Conservation (phyloP, 805 yeast species). For the Candida manassasensis region DNA sequence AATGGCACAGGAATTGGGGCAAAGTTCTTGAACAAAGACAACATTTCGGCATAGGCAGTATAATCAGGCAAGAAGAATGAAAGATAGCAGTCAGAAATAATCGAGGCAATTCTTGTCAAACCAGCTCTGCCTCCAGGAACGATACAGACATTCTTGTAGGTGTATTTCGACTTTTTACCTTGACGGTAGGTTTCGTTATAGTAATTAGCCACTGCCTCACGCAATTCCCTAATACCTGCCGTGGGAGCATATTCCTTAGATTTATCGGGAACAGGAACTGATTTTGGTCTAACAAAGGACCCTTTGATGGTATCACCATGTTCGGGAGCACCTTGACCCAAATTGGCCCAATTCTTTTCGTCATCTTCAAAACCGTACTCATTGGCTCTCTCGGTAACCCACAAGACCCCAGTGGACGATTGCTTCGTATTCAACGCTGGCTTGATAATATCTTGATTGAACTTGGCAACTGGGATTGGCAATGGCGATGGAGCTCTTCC, state of each 20-base stretch:
- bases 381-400: constrained; percentile 59
- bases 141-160: constrained; percentile 56
- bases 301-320: constrained; percentile 57
- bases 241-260: constrained; percentile 58
- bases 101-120: constrained; percentile 56
- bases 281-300: constrained; percentile 49
- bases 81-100: constrained; percentile 53
- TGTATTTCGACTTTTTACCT: constrained; percentile 47
- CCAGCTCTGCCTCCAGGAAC: constrained; percentile 68
- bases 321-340: constrained; percentile 65
- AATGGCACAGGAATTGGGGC: constrained; percentile 61
- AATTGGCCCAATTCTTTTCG: constrained; percentile 48
- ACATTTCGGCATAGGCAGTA: constrained; percentile 63
- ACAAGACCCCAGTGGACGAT: constrained; percentile 58
- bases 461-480: constrained; percentile 46
- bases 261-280: constrained; percentile 43
- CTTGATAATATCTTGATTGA: constrained; percentile 41
- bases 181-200: constrained; percentile 53
- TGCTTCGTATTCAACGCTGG: constrained; percentile 58
- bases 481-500: constrained; percentile 43
- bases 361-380: constrained; percentile 49
- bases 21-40: constrained; percentile 56
- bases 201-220: constrained; percentile 55
- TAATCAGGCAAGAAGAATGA: constrained; percentile 60
- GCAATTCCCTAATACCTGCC: constrained; percentile 48